Conservation (phyloP, 148 eudicot genomes). For the Nepenthes mirabilis region DNA sequence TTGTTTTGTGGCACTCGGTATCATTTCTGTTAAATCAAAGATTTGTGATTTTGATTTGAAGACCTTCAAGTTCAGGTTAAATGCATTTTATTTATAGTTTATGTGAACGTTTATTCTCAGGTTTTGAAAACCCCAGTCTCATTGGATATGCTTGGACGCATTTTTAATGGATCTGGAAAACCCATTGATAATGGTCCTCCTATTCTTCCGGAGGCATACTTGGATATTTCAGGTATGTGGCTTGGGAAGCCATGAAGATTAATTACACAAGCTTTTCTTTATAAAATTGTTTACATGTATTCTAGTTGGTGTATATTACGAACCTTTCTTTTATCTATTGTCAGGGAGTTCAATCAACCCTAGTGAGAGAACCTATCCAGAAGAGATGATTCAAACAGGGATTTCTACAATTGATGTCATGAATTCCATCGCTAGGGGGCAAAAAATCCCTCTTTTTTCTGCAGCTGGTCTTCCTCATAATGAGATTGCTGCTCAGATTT, state of each 20-base stretch:
- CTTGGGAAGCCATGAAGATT: not conserved
- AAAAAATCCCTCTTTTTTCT: constrained; percentile 94
- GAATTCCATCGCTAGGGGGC: constrained; percentile 99
- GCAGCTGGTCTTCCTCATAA: constrained; percentile 99
- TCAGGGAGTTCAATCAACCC: constrained; percentile 99
- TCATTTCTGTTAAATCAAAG: no score
- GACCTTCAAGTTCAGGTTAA: not conserved
- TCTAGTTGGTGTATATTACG: no score
- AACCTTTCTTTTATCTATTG: not conserved
- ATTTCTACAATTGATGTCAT: constrained; percentile 99
- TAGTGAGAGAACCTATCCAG: constrained; percentile 98
- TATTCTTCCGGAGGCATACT: constrained; percentile 91
- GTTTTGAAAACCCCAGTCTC: constrained; percentile 97
- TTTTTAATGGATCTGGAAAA: constrained; percentile 96
- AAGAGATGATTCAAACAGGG: constrained; percentile 98
- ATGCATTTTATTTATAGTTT: not conserved
- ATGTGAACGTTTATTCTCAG: constrained; percentile 19
- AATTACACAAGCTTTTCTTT: not conserved
- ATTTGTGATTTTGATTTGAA: not conserved
- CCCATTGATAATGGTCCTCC: constrained; percentile 99
- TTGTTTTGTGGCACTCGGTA: no score
- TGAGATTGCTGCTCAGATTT: constrained; percentile 98
- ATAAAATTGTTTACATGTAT: not conserved
- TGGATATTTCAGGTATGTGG: constrained; percentile 85
- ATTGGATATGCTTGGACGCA: constrained; percentile 97